Base-by-base conservation (phyloP, 2,329 filamentous ascomycete genomes). In the Cadophora luteo-olivacea region DNA sequence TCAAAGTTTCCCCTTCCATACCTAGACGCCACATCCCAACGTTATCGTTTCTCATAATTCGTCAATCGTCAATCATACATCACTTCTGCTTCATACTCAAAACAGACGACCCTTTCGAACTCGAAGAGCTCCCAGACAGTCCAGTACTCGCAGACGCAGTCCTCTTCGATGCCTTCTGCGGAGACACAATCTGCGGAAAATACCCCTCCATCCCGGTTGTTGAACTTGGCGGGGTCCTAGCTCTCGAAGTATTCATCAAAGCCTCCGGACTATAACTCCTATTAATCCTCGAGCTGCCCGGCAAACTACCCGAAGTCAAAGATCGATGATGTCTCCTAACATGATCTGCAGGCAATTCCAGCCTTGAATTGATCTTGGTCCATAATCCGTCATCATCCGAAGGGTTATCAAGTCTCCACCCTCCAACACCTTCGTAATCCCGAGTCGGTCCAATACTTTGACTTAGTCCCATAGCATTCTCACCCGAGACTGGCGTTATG, bases 341-440 rank as follows among this genome's bases (percentile, higher is more conserved):
- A 71, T 82, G 78, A 69, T 86, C 83, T 7, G 78, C 75, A 0
- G 83, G 83, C 16, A 86, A 75, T 70, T 86, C 84, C 8, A 86
- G 79, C 12, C 84, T 79, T 0, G 84, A 85, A 72, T 86, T 86
- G 70, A 86, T 85, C 55, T 81, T 83, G 22, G 82, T 83, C 85
- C 85, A 87, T 38, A 81, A 73, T 4, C 73, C 77, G 41, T 81
- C 79, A 16, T 80, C 79, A 48, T 83, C 75, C 16, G 65, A 73
- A 73, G 66, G 77, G 72, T 79, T 77, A 73, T 73, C 79, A 1
- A 87, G 71, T 60, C 86, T 80, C 86, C 86, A 89, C 2, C 87
- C 87, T 22, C 87, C 87, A 1, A 89, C 77, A 8, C 87, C 87
- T 72, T 89, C 87, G 71, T 84, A 89, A 74, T 89, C 87, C 36